A percentile compares a stretch with the other conserved stretches of the same genome.
phyloP scores from a whole-genome alignment of 371 early-diverging fungal genomes.

The Enterocytospora artemiae region DNA sequence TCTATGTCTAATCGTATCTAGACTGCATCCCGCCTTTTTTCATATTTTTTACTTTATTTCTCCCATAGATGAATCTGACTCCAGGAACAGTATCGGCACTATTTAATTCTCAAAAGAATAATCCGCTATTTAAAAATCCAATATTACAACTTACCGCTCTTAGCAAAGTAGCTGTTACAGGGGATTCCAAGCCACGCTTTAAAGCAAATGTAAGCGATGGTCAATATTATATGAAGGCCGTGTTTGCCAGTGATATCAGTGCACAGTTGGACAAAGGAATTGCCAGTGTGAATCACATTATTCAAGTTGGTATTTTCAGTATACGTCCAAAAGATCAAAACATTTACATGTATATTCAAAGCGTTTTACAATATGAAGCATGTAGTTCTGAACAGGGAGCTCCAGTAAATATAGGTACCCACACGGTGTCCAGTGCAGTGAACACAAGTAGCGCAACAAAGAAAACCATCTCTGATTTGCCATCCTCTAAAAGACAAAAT shows the following conservation, averaged over 20 bases:
- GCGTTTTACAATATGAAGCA: constrained; percentile 27
- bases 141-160: constrained; percentile 40
- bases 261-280: constrained; percentile 21
- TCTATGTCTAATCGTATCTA: too few species aligned
- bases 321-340: constrained; percentile 27
- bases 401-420: constrained; percentile 20
- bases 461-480: neutral
- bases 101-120: constrained; percentile 34
- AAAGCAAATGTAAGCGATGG: constrained; percentile 41
- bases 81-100: constrained; percentile 45
- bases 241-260: constrained; percentile 33
- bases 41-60: neutral
- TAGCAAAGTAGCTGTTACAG: constrained; percentile 1
- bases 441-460: constrained; percentile 8
- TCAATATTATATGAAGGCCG: constrained; percentile 37
- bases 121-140: constrained; percentile 40
- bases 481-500: constrained; percentile 23
- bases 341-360: constrained; percentile 40
- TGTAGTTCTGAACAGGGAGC: constrained; percentile 35
- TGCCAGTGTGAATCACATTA: constrained; percentile 21
- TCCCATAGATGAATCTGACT: neutral
- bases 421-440: constrained; percentile 5
- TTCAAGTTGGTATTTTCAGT: constrained; percentile 34
- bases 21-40: too few species aligned
- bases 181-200: constrained; percentile 25